phyloP scores from a whole-genome alignment of 345 rosid genomes.

The Trapa incisa region DNA sequence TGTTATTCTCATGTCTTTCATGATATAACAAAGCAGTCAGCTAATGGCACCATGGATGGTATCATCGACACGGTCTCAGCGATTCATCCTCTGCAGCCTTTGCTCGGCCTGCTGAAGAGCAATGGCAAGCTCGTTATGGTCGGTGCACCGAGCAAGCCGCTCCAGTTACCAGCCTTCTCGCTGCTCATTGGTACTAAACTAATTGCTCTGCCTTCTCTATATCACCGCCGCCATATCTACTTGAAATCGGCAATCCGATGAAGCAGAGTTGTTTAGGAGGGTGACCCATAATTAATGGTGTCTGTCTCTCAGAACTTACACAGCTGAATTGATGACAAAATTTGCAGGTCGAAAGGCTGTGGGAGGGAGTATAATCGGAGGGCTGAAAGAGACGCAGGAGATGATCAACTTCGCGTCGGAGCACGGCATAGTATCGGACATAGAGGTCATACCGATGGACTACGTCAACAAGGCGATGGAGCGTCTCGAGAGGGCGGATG shows the following conservation, averaged over 20 bases:
- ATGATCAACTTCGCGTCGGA: conserved; percentile 14
- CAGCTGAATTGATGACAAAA: neutral
- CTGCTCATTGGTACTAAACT: conserved; percentile 20
- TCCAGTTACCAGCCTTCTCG: conserved; percentile 27
- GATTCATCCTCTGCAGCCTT: conserved; percentile 20
- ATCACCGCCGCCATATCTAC: no score
- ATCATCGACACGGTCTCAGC: conserved; percentile 35
- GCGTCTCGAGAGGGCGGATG: conserved; percentile 10
- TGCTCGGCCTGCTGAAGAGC: conserved; percentile 21
- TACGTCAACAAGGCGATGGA: conserved; percentile 17
- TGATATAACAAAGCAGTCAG: conserved; percentile 7
- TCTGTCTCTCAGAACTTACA: neutral
- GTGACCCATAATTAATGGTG: neutral
- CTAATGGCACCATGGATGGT: conserved; percentile 24
- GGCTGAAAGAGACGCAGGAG: conserved; percentile 27
- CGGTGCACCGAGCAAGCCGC: conserved; percentile 29
- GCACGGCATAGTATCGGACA: conserved; percentile 12
- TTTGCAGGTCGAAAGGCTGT: conserved; percentile 17
- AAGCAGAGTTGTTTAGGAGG: neutral
- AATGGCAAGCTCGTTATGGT: conserved; percentile 29
- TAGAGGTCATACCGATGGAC: conserved; percentile 20
- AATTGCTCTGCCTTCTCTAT: neutral
- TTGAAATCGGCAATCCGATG: neutral
- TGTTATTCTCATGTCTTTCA: neutral
- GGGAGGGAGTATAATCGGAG: conserved; percentile 13